These are phyloP conservation scores for Larix kaempferi DNA, from an alignment of 75 land plant genomes.

Conservation along the genomic window DNA sequence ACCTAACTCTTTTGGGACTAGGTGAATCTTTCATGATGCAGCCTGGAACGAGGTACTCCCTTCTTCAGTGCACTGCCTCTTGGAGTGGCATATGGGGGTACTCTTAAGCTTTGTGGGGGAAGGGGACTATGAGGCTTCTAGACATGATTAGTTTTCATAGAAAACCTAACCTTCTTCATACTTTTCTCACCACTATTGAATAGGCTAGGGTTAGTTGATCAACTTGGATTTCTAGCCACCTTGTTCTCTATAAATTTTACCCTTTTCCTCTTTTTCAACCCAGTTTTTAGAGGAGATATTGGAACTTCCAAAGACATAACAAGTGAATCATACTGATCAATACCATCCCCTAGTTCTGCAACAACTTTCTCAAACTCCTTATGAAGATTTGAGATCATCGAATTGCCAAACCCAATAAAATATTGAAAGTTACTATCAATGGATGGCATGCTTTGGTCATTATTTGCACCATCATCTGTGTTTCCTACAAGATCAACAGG, in stretches of 20 bases:
- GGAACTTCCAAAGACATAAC: not conserved
- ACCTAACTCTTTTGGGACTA: slow-evolving; percentile 22
- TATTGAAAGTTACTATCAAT: not conserved
- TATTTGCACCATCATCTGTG: not conserved
- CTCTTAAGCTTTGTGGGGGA: slow-evolving; percentile 35
- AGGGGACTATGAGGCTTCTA: slow-evolving; percentile 47
- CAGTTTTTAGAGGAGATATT: not conserved
- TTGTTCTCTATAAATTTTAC: slow-evolving; percentile 6
- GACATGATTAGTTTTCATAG: slow-evolving; percentile 36
- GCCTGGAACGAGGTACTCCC: slow-evolving; percentile 44
- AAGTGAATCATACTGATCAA: not conserved
- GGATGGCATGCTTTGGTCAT: not conserved
- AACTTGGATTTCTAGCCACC: not conserved
- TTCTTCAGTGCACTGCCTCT: slow-evolving; percentile 52
- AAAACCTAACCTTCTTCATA: slow-evolving; percentile 46
- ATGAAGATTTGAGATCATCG: slow-evolving; percentile 73
- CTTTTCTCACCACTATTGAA: slow-evolving; percentile 28
- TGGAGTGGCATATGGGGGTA: slow-evolving; percentile 44
- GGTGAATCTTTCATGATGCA: slow-evolving; percentile 4
- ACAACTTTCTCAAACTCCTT: slow-evolving; percentile 79
- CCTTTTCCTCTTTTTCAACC: slow-evolving; percentile 63
- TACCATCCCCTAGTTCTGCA: slow-evolving; percentile 47
- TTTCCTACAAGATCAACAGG: too few species aligned
- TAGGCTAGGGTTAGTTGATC: not conserved
- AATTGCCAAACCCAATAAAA: slow-evolving; percentile 23